A percentile compares a stretch with the other conserved stretches of the same genome.
Evolutionary conservation across 208 protist species (phyloP).

Genomic region (Leishmania aethiopica): DNA sequence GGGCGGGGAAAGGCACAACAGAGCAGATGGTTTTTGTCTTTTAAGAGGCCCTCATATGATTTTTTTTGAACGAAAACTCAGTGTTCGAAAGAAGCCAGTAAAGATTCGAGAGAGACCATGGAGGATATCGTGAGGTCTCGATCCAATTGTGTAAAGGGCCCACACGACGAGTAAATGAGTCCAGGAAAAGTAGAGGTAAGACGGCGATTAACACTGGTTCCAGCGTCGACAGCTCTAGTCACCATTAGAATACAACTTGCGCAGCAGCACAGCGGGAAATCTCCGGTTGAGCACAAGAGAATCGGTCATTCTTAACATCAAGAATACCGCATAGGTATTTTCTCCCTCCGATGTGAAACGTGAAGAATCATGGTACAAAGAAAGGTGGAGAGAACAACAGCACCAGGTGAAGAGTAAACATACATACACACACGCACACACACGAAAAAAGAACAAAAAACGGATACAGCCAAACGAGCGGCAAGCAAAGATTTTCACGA

Average conservation of each 20-base stretch:
- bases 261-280: slow-evolving; percentile 2
- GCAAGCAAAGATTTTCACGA: background rate
- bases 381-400: background rate
- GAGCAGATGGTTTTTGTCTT: background rate
- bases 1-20: background rate
- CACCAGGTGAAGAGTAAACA: background rate
- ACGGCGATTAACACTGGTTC: background rate
- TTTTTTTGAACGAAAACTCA: background rate
- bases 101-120: background rate
- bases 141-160: background rate
- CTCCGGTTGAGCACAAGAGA: background rate
- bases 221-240: background rate
- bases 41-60: background rate
- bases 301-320: background rate
- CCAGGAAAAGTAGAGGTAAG: slow-evolving; percentile 7
- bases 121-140: background rate
- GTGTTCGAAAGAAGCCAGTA: background rate
- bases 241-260: background rate
- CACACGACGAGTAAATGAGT: background rate
- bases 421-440: no score
- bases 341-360: background rate
- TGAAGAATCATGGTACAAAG: background rate
- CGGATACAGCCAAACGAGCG: background rate
- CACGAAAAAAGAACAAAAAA: background rate
- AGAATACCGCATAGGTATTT: background rate